These are phyloP conservation scores for Nicotiana noctiflora DNA, from an alignment of 257 asterid species.

Conservation along the genomic window DNA sequence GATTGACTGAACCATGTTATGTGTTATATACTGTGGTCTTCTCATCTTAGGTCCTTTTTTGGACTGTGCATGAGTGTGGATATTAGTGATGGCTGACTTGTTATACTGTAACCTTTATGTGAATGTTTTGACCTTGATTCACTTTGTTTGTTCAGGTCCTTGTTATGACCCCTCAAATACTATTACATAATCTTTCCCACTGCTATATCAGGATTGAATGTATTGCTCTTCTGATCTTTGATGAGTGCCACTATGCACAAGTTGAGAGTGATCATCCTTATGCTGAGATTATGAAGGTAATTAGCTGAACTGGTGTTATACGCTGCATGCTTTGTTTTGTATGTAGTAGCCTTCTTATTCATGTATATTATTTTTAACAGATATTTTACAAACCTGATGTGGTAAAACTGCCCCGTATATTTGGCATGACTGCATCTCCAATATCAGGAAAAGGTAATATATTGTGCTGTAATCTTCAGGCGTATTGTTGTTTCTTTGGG, in stretches of 20 bases:
- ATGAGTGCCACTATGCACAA: constrained; percentile 97
- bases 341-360: constrained; percentile 15
- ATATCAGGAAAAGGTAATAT: constrained; percentile 80
- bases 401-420: constrained; percentile 77
- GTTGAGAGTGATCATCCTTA: constrained; percentile 88
- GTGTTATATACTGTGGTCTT: neutral
- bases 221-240: constrained; percentile 87
- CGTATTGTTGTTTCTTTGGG: too few relatives aligned
- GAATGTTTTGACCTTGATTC: constrained; percentile 3
- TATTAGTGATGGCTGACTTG: neutral
- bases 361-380: constrained; percentile 35
- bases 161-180: constrained; percentile 90
- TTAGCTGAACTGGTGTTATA: constrained; percentile 7
- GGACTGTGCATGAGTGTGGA: neutral
- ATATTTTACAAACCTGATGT: constrained; percentile 60
- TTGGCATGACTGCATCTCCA: constrained; percentile 99
- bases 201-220: constrained; percentile 70
- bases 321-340: neutral
- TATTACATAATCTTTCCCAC: constrained; percentile 70
- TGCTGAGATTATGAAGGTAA: constrained; percentile 97
- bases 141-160: constrained; percentile 57
- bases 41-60: neutral
- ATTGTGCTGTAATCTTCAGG: neutral
- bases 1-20: neutral
- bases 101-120: neutral